Conservation (phyloP, 176 grass and related monocot species). For the Cenchrus purpureus region DNA sequence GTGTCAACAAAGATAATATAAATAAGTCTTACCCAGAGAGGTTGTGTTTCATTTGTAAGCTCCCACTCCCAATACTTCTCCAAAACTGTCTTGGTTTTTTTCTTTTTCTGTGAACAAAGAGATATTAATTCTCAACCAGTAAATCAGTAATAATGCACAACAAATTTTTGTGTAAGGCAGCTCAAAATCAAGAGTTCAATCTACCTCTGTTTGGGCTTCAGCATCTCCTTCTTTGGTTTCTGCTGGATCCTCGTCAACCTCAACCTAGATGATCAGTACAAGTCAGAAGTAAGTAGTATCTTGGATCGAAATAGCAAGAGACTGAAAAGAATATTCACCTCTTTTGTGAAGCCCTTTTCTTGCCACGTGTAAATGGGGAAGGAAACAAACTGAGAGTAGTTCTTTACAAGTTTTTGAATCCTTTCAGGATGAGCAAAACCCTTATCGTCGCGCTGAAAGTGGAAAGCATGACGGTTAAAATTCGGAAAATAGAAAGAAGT, state of each 20-base stretch:
- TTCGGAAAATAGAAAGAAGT: neutral
- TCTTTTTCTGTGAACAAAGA: conserved; percentile 63
- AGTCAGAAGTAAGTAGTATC: neutral
- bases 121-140: neutral
- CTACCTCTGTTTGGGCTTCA: conserved; percentile 69
- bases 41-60: conserved; percentile 94
- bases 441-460: conserved; percentile 78
- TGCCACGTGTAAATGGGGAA: conserved; percentile 97
- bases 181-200: neutral
- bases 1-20: conserved; percentile 21
- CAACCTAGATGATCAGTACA: conserved; percentile 55
- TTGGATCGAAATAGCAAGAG: conserved; percentile 3
- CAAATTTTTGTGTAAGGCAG: conserved; percentile 16
- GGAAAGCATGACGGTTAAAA: conserved; percentile 22
- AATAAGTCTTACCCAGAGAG: conserved; percentile 78
- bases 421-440: conserved; percentile 93
- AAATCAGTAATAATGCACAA: conserved; percentile 12
- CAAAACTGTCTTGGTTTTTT: conserved; percentile 88
- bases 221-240: conserved; percentile 72
- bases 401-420: conserved; percentile 96
- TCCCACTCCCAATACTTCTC: conserved; percentile 99
- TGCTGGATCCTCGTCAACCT: conserved; percentile 85
- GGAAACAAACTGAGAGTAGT: conserved; percentile 99
- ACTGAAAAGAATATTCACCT: conserved; percentile 49
- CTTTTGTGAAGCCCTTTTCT: conserved; percentile 96